Base-by-base conservation (phyloP, 2,329 filamentous ascomycete species). In the Talaromyces marneffei region DNA sequence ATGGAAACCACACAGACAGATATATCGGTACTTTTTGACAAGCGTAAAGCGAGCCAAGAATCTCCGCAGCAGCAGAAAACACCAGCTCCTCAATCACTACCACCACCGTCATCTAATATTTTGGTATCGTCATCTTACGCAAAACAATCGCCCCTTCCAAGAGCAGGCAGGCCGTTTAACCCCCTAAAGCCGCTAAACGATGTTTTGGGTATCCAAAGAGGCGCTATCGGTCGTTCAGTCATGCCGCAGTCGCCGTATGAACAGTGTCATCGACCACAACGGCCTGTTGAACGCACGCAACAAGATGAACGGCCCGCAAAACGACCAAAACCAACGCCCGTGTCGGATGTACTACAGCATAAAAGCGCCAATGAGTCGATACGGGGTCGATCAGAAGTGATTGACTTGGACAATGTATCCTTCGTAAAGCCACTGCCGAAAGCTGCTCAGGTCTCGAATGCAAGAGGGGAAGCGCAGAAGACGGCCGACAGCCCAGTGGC, bases 1-100 rank as follows among this genome's bases (percentile, higher is more conserved):
- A 79, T 89, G n/a, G 90, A 87, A 7, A 83, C 81, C 35, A 86
- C 83, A 1, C 83, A 93, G 66, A 92, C 93, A 56, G 91, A 97
- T 68, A 73, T 97, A 27, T 86, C 88, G 0, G 86, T 87, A 29
- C 74, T 97, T 29, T 77, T 94, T 50, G 87, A 90, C 64, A 92
- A 88, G 74, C 84, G 85, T 9, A 86, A 83, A 67, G 66, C 64
- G 64, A 68, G 65, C 60, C 70, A 67, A 67, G 65, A 57, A 62
- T 74, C 67, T 59, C 71, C 65, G 64, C 63, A 67, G 65, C 62
- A 67, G 59, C 58, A 65, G 56, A 65, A 64, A 54, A 59, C 61
- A 64, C 62, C 71, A 6, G 52, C 55, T 44, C 33, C 75, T 18
- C 76, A 76, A 54, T 71, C 76, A 16, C 75, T 72, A n/a, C 76